phyloP scores from a whole-genome alignment of 2,329 filamentous ascomycete species.

The Pestalotiopsis sp. region DNA sequence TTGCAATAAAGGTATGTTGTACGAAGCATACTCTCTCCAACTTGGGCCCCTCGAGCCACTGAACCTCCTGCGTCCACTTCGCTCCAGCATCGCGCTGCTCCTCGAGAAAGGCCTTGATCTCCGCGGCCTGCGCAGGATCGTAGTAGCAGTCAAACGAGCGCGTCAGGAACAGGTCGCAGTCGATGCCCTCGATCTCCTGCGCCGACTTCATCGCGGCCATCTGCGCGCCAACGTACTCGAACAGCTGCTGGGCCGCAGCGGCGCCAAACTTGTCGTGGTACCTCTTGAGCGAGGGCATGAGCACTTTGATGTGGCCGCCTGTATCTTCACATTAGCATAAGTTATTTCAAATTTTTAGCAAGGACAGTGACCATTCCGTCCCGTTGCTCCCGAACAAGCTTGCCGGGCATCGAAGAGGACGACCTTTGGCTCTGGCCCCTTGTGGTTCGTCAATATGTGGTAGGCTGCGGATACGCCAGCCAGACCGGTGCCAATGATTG shows the following conservation, averaged over 20 bases:
- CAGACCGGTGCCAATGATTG: conserved; percentile 6
- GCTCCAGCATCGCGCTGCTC: neutral
- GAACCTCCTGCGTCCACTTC: conserved; percentile 1
- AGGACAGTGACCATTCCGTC: conserved; percentile 7
- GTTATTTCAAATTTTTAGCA: neutral
- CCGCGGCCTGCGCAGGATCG: neutral
- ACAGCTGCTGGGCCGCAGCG: neutral
- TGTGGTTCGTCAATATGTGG: neutral
- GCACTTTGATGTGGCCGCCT: conserved; percentile 1
- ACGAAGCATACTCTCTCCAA: neutral
- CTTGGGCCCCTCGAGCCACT: conserved; percentile 8
- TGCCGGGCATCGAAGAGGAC: conserved; percentile 10
- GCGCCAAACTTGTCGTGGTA: neutral
- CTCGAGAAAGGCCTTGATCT: conserved; percentile 8
- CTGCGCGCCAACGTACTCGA: neutral
- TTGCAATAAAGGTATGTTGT: no score
- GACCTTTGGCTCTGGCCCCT: neutral
- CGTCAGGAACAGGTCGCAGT: conserved; percentile 41
- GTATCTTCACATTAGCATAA: neutral
- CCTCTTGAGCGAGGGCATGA: neutral
- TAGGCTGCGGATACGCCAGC: conserved; percentile 10
- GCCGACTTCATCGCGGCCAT: conserved; percentile 32
- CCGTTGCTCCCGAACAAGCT: conserved; percentile 12
- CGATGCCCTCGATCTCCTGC: conserved; percentile 37
- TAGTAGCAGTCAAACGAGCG: conserved; percentile 17